Evolutionary conservation across 2,329 filamentous ascomycete species (phyloP).

Genomic region (Colletotrichum sp.): DNA sequence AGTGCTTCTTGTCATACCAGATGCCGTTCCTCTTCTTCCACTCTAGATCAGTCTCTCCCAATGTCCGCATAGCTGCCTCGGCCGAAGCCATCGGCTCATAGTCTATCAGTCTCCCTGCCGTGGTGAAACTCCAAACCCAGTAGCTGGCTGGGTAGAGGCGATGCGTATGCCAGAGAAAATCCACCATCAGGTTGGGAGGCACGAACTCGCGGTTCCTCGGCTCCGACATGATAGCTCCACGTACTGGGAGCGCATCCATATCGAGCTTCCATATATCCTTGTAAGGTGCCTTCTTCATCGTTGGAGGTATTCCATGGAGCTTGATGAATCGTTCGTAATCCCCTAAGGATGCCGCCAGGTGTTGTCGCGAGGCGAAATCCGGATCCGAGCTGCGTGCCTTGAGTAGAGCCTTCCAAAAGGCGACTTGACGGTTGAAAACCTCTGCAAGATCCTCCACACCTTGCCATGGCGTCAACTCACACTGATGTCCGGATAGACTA

Average conservation of each 20-base stretch:
- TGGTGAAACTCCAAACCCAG: conserved; percentile 9
- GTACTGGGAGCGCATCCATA: not conserved
- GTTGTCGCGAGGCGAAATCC: not conserved
- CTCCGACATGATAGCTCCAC: not conserved
- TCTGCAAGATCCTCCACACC: conserved; percentile 1
- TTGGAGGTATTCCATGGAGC: not conserved
- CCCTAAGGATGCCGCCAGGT: not conserved
- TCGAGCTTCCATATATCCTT: not conserved
- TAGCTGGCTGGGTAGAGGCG: conserved; percentile 17
- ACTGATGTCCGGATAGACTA: not conserved
- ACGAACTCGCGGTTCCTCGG: not conserved
- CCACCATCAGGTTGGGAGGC: conserved; percentile 5
- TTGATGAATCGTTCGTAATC: conserved; percentile 18
- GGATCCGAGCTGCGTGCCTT: not conserved
- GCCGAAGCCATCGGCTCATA: not conserved
- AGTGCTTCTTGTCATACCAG: not conserved
- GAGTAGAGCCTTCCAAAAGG: conserved; percentile 14
- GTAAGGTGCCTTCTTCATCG: not conserved
- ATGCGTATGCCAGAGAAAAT: conserved; percentile 21
- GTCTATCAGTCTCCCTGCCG: conserved; percentile 9
- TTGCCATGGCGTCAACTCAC: conserved; percentile 18
- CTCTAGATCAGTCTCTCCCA: not conserved
- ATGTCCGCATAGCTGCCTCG: not conserved
- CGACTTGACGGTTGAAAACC: not conserved
- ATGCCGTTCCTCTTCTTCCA: not conserved